Percentiles rank a stretch among this genome's conserved stretches.
Conservation (phyloP, 352 stramenopile genomes). For the Pythium dissotocum region DNA sequence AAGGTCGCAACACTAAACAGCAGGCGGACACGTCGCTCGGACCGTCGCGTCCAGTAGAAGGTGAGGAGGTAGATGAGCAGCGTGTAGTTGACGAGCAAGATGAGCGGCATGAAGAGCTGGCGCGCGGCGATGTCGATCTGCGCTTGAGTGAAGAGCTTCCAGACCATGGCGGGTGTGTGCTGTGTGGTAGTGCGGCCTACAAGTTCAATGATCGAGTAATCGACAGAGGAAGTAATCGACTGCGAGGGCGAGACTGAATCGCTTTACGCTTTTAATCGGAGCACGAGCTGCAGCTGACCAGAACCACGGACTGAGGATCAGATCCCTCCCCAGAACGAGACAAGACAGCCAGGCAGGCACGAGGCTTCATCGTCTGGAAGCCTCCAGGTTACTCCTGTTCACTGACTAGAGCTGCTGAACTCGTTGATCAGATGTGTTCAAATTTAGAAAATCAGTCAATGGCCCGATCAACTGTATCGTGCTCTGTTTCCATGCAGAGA, state of each 20-base stretch:
- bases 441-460: no score
- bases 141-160: slow-evolving; percentile 1
- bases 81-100: slow-evolving; percentile 15
- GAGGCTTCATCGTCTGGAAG: no score
- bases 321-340: no score
- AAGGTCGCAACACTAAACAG: not conserved
- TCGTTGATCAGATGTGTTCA: no score
- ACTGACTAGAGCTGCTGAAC: no score
- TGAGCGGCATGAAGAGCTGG: slow-evolving; percentile 10
- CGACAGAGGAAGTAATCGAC: not conserved
- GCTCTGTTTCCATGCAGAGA: no score
- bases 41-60: slow-evolving; percentile 3
- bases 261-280: no score
- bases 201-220: not conserved
- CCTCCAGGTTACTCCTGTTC: no score
- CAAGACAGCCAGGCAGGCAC: no score
- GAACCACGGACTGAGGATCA: no score
- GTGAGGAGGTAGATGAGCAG: slow-evolving; percentile 10
- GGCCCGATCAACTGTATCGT: no score
- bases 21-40: not conserved
- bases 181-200: not conserved
- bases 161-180: not conserved
- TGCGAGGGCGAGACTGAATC: not conserved
- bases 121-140: not conserved
- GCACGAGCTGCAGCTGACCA: no score